Conservation (phyloP, 1,139 yeast genomes). For the Yamadazyma songkhlaensis region DNA sequence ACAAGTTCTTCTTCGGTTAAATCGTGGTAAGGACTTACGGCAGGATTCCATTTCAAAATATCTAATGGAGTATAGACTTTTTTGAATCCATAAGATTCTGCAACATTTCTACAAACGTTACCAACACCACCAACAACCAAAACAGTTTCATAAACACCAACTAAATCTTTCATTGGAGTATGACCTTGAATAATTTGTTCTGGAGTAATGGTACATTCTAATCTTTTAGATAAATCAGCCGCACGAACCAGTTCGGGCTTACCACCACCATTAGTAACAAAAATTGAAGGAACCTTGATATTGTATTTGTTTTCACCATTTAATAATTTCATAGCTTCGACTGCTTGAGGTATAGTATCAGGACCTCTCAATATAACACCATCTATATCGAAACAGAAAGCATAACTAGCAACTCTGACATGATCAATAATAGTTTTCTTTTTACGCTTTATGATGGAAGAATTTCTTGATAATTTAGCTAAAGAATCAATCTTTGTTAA, state of each 20-base stretch:
- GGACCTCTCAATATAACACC: conserved; percentile 83
- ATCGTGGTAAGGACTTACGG: conserved; percentile 77
- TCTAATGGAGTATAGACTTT: conserved; percentile 78
- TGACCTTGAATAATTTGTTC: conserved; percentile 87
- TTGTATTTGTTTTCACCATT: conserved; percentile 78
- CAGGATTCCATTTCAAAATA: conserved; percentile 80
- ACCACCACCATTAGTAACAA: conserved; percentile 89
- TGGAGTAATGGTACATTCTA: conserved; percentile 58
- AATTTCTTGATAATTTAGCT: conserved; percentile 50
- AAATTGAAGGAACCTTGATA: conserved; percentile 79
- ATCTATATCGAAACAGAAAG: conserved; percentile 85
- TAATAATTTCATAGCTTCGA: conserved; percentile 63
- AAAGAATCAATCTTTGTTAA: conserved; percentile 50
- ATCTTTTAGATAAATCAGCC: conserved; percentile 58
- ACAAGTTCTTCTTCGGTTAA: conserved; percentile 66
- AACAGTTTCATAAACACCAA: conserved; percentile 62
- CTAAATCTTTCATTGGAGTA: conserved; percentile 83
- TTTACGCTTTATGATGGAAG: conserved; percentile 49
- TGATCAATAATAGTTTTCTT: conserved; percentile 60
- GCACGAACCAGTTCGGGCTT: conserved; percentile 74
- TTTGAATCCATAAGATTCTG: conserved; percentile 72
- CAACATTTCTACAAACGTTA: conserved; percentile 76
- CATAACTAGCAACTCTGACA: conserved; percentile 72
- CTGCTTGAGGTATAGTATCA: conserved; percentile 73
- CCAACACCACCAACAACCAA: conserved; percentile 85